Conservation (phyloP, 139 green algal genomes). For the Coelastrella sp. region DNA sequence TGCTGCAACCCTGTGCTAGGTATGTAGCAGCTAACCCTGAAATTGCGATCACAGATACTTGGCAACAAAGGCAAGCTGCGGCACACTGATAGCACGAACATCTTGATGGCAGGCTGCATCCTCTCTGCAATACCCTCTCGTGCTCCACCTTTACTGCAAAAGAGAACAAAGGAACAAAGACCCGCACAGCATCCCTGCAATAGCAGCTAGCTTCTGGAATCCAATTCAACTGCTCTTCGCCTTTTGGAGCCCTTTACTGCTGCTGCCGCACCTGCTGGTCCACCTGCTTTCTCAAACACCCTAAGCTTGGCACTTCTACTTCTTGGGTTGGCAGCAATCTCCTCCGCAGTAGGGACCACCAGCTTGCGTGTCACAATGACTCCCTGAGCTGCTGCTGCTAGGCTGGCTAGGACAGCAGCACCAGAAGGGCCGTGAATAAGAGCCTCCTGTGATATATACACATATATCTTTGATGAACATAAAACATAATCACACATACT, state of each 20-base stretch:
- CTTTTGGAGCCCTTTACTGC: background rate
- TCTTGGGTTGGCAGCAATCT: conserved; percentile 77
- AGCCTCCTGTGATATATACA: conserved; percentile 41
- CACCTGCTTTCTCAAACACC: conserved; percentile 72
- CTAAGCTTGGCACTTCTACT: conserved; percentile 92
- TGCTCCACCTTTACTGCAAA: too few relatives aligned
- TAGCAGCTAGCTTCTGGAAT: too few relatives aligned
- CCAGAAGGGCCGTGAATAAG: conserved; percentile 48
- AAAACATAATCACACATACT: background rate
- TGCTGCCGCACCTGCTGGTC: background rate
- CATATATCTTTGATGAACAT: background rate
- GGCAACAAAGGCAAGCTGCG: too few relatives aligned
- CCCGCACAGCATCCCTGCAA: too few relatives aligned
- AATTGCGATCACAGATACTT: too few relatives aligned
- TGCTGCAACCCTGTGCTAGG: too few relatives aligned
- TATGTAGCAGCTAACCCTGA: too few relatives aligned
- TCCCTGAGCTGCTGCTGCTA: conserved; percentile 43
- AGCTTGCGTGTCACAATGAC: conserved; percentile 66
- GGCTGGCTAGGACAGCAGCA: conserved; percentile 45
- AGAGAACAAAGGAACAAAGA: too few relatives aligned
- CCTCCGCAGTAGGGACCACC: conserved; percentile 60
- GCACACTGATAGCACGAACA: too few relatives aligned
- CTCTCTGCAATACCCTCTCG: too few relatives aligned
- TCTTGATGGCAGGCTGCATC: too few relatives aligned
- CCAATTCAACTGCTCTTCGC: background rate